Percentiles rank a stretch among this genome's conserved stretches.
phyloP scores from a whole-genome alignment of 768 basidiomycete genomes.

The Brasilioporus rufonigricans region DNA sequence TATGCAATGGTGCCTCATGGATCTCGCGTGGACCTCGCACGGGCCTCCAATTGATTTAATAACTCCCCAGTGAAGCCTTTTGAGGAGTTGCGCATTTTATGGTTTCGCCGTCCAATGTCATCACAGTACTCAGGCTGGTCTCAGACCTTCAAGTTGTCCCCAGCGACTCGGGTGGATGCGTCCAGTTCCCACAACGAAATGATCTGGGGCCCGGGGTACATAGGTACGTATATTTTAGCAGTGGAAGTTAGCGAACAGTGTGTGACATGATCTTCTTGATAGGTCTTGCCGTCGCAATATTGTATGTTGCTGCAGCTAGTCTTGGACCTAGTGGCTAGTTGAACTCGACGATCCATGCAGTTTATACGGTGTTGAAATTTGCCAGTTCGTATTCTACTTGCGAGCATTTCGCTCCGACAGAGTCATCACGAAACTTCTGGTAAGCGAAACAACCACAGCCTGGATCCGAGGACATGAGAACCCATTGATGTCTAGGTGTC shows the following conservation, averaged over 20 bases:
- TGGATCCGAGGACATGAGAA: not conserved
- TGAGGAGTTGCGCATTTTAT: too few species aligned
- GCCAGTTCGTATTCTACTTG: constrained; percentile 10
- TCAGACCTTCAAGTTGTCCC: too few species aligned
- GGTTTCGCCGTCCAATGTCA: too few species aligned
- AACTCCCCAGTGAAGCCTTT: too few species aligned
- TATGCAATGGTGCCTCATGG: too few species aligned
- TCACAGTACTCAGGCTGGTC: too few species aligned
- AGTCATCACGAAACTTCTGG: constrained; percentile 2
- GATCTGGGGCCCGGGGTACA: constrained; percentile 1
- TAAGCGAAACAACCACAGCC: not conserved
- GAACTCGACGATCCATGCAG: not conserved
- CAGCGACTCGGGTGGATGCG: too few species aligned
- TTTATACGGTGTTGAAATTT: constrained; percentile 6
- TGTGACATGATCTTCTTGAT: not conserved
- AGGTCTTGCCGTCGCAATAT: constrained; percentile 1
- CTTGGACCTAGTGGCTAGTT: too few species aligned
- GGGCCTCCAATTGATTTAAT: too few species aligned
- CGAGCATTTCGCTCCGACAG: constrained; percentile 1
- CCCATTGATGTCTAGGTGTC: constrained; percentile 4
- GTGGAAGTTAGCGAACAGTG: too few species aligned
- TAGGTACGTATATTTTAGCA: constrained; percentile 2
- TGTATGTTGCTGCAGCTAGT: not conserved
- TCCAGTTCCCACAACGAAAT: too few species aligned
- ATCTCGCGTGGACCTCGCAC: too few species aligned